Evolutionary conservation across 306 rosid species (phyloP).

Genomic region (Dryas drummondii): DNA sequence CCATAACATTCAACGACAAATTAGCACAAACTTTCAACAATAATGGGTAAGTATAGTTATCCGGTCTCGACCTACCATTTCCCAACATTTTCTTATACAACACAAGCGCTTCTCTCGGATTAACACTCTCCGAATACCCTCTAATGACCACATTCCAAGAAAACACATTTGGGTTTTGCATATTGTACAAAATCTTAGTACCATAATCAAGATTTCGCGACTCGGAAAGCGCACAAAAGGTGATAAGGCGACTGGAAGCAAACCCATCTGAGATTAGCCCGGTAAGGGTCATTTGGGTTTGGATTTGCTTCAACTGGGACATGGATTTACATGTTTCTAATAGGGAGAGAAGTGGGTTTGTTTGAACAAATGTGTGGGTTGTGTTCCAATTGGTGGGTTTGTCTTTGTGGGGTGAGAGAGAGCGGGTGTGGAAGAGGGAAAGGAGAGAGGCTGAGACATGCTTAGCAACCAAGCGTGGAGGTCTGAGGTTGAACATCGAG

Average conservation of each 20-base stretch:
- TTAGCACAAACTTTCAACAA: slow-evolving; percentile 65
- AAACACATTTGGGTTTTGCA: slow-evolving; percentile 42
- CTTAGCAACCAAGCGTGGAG: too few relatives aligned
- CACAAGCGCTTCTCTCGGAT: slow-evolving; percentile 13
- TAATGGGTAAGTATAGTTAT: slow-evolving; percentile 61
- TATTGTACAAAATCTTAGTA: slow-evolving; percentile 38
- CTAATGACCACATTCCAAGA: slow-evolving; percentile 76
- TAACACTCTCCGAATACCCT: slow-evolving; percentile 58
- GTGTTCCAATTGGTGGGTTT: slow-evolving; percentile 64
- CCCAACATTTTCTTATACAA: slow-evolving; percentile 49
- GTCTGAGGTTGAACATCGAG: background rate
- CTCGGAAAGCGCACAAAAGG: slow-evolving; percentile 72
- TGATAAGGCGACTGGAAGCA: slow-evolving; percentile 65
- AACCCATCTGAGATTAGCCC: slow-evolving; percentile 54
- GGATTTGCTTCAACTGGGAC: slow-evolving; percentile 69
- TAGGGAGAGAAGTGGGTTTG: slow-evolving; percentile 56
- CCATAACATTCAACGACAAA: slow-evolving; percentile 36
- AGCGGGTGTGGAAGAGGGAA: too few relatives aligned
- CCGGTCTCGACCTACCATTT: slow-evolving; percentile 38
- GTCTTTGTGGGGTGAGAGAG: slow-evolving; percentile 14
- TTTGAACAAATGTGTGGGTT: slow-evolving; percentile 43
- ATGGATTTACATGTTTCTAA: slow-evolving; percentile 58
- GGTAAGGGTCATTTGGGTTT: slow-evolving; percentile 56
- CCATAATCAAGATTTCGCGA: slow-evolving; percentile 53
- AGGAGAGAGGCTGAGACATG: too few relatives aligned